Evolutionary conservation across 352 stramenopile genomes (phyloP).

Genomic region (Phytophthora fragariae): DNA sequence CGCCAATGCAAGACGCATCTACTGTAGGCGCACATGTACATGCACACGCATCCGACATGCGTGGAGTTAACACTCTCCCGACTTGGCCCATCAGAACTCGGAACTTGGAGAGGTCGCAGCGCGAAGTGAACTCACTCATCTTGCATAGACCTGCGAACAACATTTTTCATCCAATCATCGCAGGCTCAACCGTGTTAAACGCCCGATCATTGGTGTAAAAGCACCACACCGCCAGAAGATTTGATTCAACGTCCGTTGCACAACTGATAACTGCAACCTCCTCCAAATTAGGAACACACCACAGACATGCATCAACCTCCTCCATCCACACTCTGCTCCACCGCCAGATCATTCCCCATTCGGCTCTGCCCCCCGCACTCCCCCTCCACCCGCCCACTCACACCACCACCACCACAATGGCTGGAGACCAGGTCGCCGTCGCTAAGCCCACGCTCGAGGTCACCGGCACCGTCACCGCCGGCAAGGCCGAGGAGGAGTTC

Average conservation of each 20-base stretch:
- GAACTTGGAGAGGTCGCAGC: neutral
- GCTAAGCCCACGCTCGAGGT: slow-evolving; percentile 37
- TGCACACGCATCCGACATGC: neutral
- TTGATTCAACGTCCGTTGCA: slow-evolving; percentile 7
- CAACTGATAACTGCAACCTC: slow-evolving; percentile 14
- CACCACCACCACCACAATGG: slow-evolving; percentile 5
- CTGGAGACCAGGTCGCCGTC: slow-evolving; percentile 10
- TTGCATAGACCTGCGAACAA: neutral
- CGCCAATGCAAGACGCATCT: too few relatives aligned
- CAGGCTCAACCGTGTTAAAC: slow-evolving; percentile 2
- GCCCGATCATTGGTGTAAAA: slow-evolving; percentile 13
- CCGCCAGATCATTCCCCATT: neutral
- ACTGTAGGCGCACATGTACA: too few relatives aligned
- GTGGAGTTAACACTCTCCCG: neutral
- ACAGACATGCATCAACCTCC: neutral
- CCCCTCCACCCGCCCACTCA: neutral
- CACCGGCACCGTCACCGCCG: slow-evolving; percentile 43
- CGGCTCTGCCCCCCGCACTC: neutral
- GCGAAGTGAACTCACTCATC: slow-evolving; percentile 9
- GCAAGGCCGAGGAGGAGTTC: slow-evolving; percentile 79
- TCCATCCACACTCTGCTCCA: neutral
- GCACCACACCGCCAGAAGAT: slow-evolving; percentile 1
- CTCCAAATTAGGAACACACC: neutral
- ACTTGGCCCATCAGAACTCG: neutral
- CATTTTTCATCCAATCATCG: neutral